A percentile compares a stretch with the other conserved stretches of the same genome.
phyloP scores from a whole-genome alignment of 352 stramenopile genomes.

The Aphanomyces euteiches region DNA sequence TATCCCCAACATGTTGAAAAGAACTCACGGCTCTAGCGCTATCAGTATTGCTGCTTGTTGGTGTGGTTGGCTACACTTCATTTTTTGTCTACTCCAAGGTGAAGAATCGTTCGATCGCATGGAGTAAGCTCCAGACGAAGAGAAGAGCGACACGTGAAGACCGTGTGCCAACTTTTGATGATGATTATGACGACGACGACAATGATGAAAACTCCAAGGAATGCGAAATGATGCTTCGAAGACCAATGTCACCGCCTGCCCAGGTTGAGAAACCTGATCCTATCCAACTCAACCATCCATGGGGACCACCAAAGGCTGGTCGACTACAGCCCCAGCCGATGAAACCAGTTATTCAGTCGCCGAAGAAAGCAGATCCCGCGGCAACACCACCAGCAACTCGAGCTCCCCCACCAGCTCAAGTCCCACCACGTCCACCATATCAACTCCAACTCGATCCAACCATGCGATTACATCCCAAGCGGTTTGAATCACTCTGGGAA shows the following conservation, averaged over 20 bases:
- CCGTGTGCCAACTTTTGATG: neutral
- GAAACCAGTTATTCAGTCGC: neutral
- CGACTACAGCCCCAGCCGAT: slow-evolving; percentile 1
- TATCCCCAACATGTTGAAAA: neutral
- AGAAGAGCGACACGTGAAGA: neutral
- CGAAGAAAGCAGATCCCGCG: neutral
- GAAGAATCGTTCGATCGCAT: slow-evolving; percentile 1
- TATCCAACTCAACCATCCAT: slow-evolving; percentile 17
- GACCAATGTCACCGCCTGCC: neutral
- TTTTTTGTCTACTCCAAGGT: slow-evolving; percentile 23
- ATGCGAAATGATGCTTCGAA: slow-evolving; percentile 17
- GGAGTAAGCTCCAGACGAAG: neutral
- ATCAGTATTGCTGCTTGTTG: slow-evolving; percentile 3
- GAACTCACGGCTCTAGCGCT: neutral
- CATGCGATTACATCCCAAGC: slow-evolving; percentile 51
- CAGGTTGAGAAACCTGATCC: neutral
- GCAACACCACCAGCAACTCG: neutral
- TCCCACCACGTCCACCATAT: neutral
- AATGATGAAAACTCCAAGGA: neutral
- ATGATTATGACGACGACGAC: neutral
- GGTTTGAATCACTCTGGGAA: slow-evolving; percentile 75
- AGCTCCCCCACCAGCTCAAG: neutral
- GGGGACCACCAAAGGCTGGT: neutral
- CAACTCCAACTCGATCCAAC: slow-evolving; percentile 45
- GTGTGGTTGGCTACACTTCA: slow-evolving; percentile 10